A percentile compares a stretch with the other conserved stretches of the same genome.
Conservation (phyloP, 805 yeast genomes). For the Lipomyces yamadae region DNA sequence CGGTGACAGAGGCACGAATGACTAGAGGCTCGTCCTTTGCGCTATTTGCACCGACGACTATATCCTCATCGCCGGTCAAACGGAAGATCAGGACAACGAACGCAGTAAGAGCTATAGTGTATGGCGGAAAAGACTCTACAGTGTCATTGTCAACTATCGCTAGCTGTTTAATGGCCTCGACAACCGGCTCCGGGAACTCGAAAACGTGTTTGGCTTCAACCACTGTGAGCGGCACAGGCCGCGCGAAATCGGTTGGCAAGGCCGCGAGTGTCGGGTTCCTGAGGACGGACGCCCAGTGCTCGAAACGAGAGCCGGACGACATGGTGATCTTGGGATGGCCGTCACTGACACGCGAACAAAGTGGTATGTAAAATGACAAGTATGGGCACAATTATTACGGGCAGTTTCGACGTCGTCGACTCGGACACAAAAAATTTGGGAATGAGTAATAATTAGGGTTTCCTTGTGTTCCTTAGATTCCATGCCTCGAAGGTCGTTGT, state of each 20-base stretch:
- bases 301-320: slow-evolving; percentile 19
- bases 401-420: too few relatives aligned
- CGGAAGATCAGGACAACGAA: slow-evolving; percentile 75
- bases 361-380: background rate
- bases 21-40: slow-evolving; percentile 57
- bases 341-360: background rate
- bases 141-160: slow-evolving; percentile 34
- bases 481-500: background rate
- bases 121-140: slow-evolving; percentile 35
- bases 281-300: slow-evolving; percentile 65
- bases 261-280: slow-evolving; percentile 85
- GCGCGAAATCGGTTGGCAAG: slow-evolving; percentile 83
- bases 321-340: background rate
- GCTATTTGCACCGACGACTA: slow-evolving; percentile 76
- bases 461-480: background rate
- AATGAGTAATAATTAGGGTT: slow-evolving; percentile 1
- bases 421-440: background rate
- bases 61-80: slow-evolving; percentile 92
- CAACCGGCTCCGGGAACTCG: slow-evolving; percentile 39
- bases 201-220: slow-evolving; percentile 63
- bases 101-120: slow-evolving; percentile 60
- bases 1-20: slow-evolving; percentile 60
- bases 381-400: background rate
- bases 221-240: slow-evolving; percentile 70
- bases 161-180: slow-evolving; percentile 33